phyloP scores from a whole-genome alignment of 768 basidiomycete genomes.

The Suillus ampliporus region DNA sequence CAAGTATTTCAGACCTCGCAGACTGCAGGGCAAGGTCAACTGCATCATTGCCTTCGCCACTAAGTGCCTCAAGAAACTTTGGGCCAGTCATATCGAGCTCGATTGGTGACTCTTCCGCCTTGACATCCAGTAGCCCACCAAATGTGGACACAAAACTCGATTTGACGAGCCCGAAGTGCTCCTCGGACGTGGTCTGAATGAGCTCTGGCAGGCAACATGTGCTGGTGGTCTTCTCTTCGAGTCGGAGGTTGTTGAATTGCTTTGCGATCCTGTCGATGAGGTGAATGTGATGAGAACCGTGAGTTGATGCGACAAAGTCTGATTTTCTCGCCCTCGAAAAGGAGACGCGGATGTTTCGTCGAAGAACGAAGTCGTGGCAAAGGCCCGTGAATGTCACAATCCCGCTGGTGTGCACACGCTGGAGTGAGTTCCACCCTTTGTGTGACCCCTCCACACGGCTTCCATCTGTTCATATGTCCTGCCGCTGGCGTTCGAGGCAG shows the following conservation, averaged over 20 bases:
- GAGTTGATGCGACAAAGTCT: conserved; percentile 18
- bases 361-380: conserved; percentile 28
- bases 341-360: conserved; percentile 24
- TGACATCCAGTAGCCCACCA: conserved; percentile 8
- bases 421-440: conserved; percentile 34
- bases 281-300: conserved; percentile 32
- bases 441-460: conserved; percentile 37
- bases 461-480: conserved; percentile 31
- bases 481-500: conserved; percentile 24
- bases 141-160: conserved; percentile 3
- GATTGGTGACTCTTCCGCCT: neutral
- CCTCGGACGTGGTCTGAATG: neutral
- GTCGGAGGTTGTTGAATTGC: conserved; percentile 19
- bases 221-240: neutral
- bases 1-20: neutral
- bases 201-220: conserved; percentile 8
- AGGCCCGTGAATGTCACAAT: conserved; percentile 24
- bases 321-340: neutral
- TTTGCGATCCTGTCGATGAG: conserved; percentile 24
- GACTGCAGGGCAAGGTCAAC: neutral
- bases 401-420: conserved; percentile 27
- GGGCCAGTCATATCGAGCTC: conserved; percentile 32
- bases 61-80: neutral
- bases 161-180: conserved; percentile 17
- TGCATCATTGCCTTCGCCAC: neutral